Base-by-base conservation (phyloP, 176 grass and related monocot genomes). In the Triticum monococcum region DNA sequence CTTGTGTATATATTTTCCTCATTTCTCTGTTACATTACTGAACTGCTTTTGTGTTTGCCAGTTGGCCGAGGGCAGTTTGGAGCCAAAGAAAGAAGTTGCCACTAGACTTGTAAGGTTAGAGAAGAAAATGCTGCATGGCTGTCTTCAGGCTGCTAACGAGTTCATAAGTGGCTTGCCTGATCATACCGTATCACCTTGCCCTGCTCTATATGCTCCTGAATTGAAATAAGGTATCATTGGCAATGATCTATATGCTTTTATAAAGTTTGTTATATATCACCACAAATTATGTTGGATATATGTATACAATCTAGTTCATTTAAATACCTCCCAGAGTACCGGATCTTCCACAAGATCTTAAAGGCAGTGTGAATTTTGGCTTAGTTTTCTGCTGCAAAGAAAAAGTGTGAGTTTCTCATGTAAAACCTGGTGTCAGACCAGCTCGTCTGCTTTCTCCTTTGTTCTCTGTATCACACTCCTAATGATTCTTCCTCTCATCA, bases 111-210 rank as follows among this genome's bases (percentile, higher is more conserved):
- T 96, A 75, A 96, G 86, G 72, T 82, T 96, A 65, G 97, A 98
- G 73, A 98, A 98, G 89, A 98, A 91, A 88, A 94, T 98, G 76
- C 84, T 98, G 62, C 97, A 94, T 92, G 92, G 84, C 63, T 98
- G 92, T 90, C 88, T 98, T 75, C 85, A 89, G 87, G 94, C 82
- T 77, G 88, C 82, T 79, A 86, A 83, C 10, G 87, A 94, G 81
- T 78, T 99, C 35, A 96, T 94, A 92, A 88, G 84, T 43, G 77
- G 91, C 12, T 91, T 99, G 90, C 94, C 97, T 63, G 94, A 99
- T 70, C 80, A 91, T 86, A 94, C 85, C 20, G 71, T 99, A 37
- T 96, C 71, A 24, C 97, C 97, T 80, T 99, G 97, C 72, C 97
- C 92, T 85, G 94, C 94, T 90, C 92, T 89, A 71, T 96, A 86